Conservation (phyloP, 176 grass and related monocot genomes). For the Aegilops longissima region DNA sequence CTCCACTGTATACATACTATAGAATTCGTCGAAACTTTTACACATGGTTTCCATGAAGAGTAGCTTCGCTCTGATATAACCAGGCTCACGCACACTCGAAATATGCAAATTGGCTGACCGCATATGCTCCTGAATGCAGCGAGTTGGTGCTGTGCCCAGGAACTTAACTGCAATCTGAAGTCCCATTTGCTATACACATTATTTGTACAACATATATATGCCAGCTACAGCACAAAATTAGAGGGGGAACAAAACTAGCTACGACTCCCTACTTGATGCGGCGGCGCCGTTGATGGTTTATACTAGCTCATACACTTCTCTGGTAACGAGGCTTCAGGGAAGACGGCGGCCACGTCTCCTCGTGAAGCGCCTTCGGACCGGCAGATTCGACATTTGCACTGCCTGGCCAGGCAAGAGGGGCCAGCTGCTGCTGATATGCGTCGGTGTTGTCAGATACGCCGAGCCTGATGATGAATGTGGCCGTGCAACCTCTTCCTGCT, state of each 20-base stretch:
- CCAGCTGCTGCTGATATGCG: constrained; percentile 62
- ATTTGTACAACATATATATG: constrained; percentile 58
- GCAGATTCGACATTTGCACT: constrained; percentile 32
- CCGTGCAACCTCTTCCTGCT: constrained; percentile 81
- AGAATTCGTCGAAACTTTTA: background rate
- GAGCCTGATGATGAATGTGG: constrained; percentile 73
- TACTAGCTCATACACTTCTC: constrained; percentile 59
- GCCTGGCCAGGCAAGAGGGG: constrained; percentile 50
- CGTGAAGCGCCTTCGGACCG: constrained; percentile 16
- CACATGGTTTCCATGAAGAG: background rate
- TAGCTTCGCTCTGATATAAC: background rate
- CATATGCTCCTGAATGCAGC: constrained; percentile 8
- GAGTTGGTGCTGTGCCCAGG: constrained; percentile 28
- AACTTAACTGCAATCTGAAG: constrained; percentile 24
- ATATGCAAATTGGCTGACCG: constrained; percentile 14
- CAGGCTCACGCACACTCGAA: background rate
- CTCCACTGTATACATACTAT: background rate
- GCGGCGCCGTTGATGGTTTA: constrained; percentile 34
- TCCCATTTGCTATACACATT: constrained; percentile 53
- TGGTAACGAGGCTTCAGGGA: constrained; percentile 73
- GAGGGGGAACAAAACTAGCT: background rate
- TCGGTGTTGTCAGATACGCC: constrained; percentile 53
- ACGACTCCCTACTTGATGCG: constrained; percentile 32
- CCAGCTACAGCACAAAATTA: constrained; percentile 39
- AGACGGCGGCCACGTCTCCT: constrained; percentile 32